phyloP scores from a whole-genome alignment of 768 basidiomycete species.

The Leucocoprinus leucothites region DNA sequence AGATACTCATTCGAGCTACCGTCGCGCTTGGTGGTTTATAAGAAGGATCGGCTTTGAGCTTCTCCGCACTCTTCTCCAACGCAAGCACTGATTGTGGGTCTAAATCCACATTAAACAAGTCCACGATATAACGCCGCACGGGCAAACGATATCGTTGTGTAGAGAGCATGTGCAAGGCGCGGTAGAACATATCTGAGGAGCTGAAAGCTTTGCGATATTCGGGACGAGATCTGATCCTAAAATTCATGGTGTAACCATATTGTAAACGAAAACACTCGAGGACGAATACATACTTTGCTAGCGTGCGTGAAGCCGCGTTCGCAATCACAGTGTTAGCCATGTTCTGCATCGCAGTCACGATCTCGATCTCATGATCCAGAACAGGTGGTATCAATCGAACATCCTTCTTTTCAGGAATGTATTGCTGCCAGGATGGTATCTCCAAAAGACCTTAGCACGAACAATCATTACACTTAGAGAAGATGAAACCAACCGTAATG shows the following conservation, averaged over 20 bases:
- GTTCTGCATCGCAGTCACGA: conserved; percentile 88
- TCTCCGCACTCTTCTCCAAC: conserved; percentile 48
- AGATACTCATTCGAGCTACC: conserved; percentile 57
- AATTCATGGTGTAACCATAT: background rate
- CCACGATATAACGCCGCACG: conserved; percentile 88
- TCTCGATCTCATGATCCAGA: conserved; percentile 72
- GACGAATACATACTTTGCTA: conserved; percentile 60
- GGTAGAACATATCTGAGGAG: conserved; percentile 76
- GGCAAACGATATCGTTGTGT: conserved; percentile 89
- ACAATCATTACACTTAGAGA: background rate
- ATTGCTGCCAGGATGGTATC: conserved; percentile 68
- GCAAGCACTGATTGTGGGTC: conserved; percentile 56
- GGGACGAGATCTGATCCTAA: conserved; percentile 72
- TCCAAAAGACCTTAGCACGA: conserved; percentile 22
- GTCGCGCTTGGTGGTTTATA: conserved; percentile 38
- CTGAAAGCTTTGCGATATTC: conserved; percentile 76
- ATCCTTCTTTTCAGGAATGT: conserved; percentile 32
- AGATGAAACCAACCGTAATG: conserved; percentile 59
- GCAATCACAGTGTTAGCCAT: conserved; percentile 95
- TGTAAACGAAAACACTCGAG: background rate
- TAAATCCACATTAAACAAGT: conserved; percentile 85
- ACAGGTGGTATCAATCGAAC: conserved; percentile 61
- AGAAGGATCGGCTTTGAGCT: conserved; percentile 39
- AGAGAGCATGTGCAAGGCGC: conserved; percentile 84
- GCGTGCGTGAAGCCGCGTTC: conserved; percentile 86